A percentile compares a stretch with the other conserved stretches of the same genome.
These are phyloP conservation scores for Lagerstroemia fauriei DNA, from an alignment of 441 rosid species.

Conservation along the genomic window DNA sequence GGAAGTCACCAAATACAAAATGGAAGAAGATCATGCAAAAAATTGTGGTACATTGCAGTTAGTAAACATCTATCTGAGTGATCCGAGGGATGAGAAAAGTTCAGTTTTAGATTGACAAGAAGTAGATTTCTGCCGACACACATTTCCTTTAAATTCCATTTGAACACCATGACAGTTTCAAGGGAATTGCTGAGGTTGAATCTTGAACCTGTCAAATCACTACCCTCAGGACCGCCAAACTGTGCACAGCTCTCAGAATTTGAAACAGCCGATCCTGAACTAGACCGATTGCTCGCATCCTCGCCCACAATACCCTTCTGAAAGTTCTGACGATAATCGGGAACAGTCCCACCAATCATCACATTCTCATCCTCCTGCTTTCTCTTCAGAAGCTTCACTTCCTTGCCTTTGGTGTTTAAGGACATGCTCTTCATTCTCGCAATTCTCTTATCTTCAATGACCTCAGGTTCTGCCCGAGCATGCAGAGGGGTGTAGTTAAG, in stretches of 20 bases:
- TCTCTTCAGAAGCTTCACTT: conserved; percentile 65
- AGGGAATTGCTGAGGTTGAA: not conserved
- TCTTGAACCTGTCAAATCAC: conserved; percentile 83
- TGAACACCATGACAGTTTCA: too few relatives aligned
- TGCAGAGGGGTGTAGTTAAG: conserved; percentile 92
- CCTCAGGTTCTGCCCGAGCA: conserved; percentile 73
- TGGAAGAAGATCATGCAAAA: not conserved
- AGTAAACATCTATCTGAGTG: not conserved
- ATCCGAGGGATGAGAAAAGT: not conserved
- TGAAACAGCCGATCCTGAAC: conserved; percentile 38
- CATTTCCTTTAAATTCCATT: too few relatives aligned
- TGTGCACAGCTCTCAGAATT: conserved; percentile 94
- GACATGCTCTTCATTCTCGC: conserved; percentile 64
- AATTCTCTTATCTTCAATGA: conserved; percentile 59
- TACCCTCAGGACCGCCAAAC: conserved; percentile 73
- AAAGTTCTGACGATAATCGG: conserved; percentile 35
- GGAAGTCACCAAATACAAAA: not conserved
- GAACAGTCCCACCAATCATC: conserved; percentile 39
- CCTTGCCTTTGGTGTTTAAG: conserved; percentile 62
- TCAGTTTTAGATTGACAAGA: not conserved
- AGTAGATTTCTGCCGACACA: not conserved
- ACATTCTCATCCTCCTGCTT: conserved; percentile 56
- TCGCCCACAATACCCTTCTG: conserved; percentile 10
- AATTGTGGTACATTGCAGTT: not conserved
- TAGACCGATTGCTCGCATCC: conserved; percentile 14